phyloP scores from a whole-genome alignment of 2,329 filamentous ascomycete genomes.

The Penicillium nordicum region DNA sequence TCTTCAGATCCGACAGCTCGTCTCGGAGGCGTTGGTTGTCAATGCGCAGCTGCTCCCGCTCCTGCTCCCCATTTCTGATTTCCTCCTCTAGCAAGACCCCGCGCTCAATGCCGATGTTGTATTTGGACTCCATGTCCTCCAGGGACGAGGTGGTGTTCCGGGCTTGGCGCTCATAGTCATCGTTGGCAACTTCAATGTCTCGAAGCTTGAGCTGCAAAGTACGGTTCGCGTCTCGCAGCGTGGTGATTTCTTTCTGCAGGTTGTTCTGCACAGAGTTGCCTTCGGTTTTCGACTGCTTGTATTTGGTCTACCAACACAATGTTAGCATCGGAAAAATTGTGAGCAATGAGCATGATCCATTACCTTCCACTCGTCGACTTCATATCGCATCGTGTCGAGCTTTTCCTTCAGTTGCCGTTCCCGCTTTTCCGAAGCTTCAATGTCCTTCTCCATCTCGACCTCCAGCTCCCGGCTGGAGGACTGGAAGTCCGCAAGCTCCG shows the following conservation, averaged over 20 bases:
- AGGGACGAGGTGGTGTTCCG: constrained; percentile 92
- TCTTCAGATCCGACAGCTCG: constrained; percentile 87
- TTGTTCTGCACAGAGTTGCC: constrained; percentile 77
- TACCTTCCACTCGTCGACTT: constrained; percentile 98
- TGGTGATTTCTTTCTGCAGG: constrained; percentile 94
- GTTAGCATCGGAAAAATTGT: constrained; percentile 6
- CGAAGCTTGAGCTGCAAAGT: constrained; percentile 77
- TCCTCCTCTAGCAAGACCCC: constrained; percentile 93
- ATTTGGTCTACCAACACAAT: constrained; percentile 68
- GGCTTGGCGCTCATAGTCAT: constrained; percentile 95
- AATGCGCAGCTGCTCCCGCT: constrained; percentile 83
- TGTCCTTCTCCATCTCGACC: constrained; percentile 89
- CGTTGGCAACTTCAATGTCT: constrained; percentile 96
- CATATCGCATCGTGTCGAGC: constrained; percentile 76
- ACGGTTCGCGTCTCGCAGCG: constrained; percentile 77
- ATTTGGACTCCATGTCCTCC: constrained; percentile 95
- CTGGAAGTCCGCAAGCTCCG: constrained; percentile 90
- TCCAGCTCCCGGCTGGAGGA: constrained; percentile 91
- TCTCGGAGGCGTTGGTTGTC: constrained; percentile 86
- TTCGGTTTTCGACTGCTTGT: constrained; percentile 90
- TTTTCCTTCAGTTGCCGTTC: constrained; percentile 83
- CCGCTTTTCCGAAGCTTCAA: constrained; percentile 90
- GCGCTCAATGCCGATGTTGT: constrained; percentile 89
- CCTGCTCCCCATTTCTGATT: constrained; percentile 84
- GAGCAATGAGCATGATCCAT: constrained; percentile 12